phyloP scores from a whole-genome alignment of 2,329 filamentous ascomycete genomes.

The Sporothrix sp. region DNA sequence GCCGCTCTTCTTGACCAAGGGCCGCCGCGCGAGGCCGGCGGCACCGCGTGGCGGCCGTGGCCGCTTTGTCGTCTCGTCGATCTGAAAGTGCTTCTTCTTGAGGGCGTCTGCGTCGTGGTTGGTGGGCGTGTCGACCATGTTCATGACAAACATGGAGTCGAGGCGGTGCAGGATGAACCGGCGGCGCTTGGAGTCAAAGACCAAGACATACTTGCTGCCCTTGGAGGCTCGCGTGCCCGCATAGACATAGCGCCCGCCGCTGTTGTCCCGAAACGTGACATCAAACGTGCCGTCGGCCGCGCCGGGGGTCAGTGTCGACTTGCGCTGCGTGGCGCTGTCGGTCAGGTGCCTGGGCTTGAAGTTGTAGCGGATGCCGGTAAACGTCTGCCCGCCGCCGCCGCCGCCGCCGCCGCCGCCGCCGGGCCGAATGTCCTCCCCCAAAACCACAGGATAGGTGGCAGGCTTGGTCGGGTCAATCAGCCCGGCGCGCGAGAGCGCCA shows the following conservation, averaged over 20 bases:
- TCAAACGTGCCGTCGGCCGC: slow-evolving; percentile 48
- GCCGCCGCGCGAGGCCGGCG: neutral
- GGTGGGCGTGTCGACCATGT: slow-evolving; percentile 60
- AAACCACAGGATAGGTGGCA: slow-evolving; percentile 51
- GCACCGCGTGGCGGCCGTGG: slow-evolving; percentile 6
- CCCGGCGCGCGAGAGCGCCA: slow-evolving; percentile 17
- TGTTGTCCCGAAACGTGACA: slow-evolving; percentile 42
- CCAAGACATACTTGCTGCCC: slow-evolving; percentile 53
- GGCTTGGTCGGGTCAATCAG: slow-evolving; percentile 50
- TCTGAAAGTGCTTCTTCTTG: slow-evolving; percentile 56
- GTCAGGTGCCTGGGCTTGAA: slow-evolving; percentile 46
- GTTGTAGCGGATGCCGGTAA: slow-evolving; percentile 54
- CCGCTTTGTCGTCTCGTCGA: slow-evolving; percentile 31
- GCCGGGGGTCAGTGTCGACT: slow-evolving; percentile 31
- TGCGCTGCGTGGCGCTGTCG: slow-evolving; percentile 37
- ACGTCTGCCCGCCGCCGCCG: slow-evolving; percentile 42
- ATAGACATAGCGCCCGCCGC: slow-evolving; percentile 48
- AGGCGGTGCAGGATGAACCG: slow-evolving; percentile 75
- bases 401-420: slow-evolving; percentile 32
- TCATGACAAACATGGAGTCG: slow-evolving; percentile 79
- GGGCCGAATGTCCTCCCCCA: slow-evolving; percentile 48
- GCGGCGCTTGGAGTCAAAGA: slow-evolving; percentile 66
- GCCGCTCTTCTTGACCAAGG: slow-evolving; percentile 14
- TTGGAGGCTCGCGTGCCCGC: slow-evolving; percentile 48
- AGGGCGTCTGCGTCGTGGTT: slow-evolving; percentile 55